Evolutionary conservation across 805 yeast species (phyloP), one percentile per base, ranked within the genome.

Genomic region (Cyberlindnera mycetangii): DNA sequence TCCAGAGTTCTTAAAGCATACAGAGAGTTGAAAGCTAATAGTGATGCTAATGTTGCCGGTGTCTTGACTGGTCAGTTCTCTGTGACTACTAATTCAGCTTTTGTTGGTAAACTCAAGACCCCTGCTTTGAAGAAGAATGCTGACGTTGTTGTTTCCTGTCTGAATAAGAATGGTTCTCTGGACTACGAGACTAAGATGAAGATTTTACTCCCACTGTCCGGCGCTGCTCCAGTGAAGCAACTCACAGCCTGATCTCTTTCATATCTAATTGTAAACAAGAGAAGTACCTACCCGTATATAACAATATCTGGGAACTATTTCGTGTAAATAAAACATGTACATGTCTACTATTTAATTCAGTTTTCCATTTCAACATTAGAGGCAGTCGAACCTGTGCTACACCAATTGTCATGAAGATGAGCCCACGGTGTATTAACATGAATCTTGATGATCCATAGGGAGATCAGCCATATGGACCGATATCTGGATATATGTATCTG

Each of bases 171-270:
- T 45, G 22, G 47, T 8, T 39, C 56, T 3, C 36, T 59, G 19
- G 47, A 47, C 39, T 45, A 46, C 18, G 52, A 47, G 11, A 48
- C 58, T 0, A 62, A 59, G 47, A 32, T 51, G 34, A 56, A 49
- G 48, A 37, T 60, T 12, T 41, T 62, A 37, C 48, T 53, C 27
- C 62, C 64, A 8, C 53, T 62, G 31, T 51, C 54, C 5, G 67
- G 67, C 24, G 18, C 51, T 8, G 55, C 53, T 8, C 50, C 61
- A 19, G 60, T 60, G n/a, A 60, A 58, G 44, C 51, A 49, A 31
- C 39, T 60, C 18, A 30, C 45, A 31, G 46, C 50, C 21, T 50
- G 30, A 42, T 19, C 7, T 18, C n/a, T 7, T 30, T 9, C 15
- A 32, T 7, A 9, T 7, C n/a, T 15, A 7, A 7, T 15, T 6